Evolutionary conservation across 2,329 filamentous ascomycete genomes (phyloP), one percentile per base, ranked within the genome.

Genomic region (Trichoderma sp.): DNA sequence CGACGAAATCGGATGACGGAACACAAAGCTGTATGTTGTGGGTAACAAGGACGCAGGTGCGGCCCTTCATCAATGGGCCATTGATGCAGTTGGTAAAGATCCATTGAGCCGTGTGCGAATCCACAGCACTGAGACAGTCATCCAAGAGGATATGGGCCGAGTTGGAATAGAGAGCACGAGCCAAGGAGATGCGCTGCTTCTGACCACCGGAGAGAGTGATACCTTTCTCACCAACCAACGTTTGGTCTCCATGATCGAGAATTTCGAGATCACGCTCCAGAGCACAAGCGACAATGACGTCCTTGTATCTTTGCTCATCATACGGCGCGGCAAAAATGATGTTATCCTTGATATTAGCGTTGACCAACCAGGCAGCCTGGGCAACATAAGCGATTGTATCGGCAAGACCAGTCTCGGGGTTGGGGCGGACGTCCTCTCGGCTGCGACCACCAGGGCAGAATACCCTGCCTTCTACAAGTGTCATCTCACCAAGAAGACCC

Each of bases 401-500:
- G 6, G 94, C 95, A 53, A 98, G 89, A 2, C 93, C 93, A 29
- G 96, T 98, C 75, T 93, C 92, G 2, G 95, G 93, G 82, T 98
- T 93, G 7, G 92, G 88, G 16, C 89, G 93, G 35, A 98, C 89
- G 76, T 98, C 95, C 82, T 98, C 95, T 78, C 97, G 93, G 81
- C 94, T 95, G 77, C 90, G 91, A 60, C 94, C 95, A 71, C 95
- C 95, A 3, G 97, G 97, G 31, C 98, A 90, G 84, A 92, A 95
- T 7, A 98, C 93, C 11, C 89, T 90, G 74, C 97, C 97, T 75
- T 92, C 89, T 29, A 98, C 85, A 68, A 95, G 85, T 0, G 94
- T 97, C 97, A 99, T 99, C 85, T 99, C 97, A 76, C 97, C 97
- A 2, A 99, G 90, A 31, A 99, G 87, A 33, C 95, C 97, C 96